Evolutionary conservation across 2,329 filamentous ascomycete genomes (phyloP).

Genomic region (Didymella exigua): DNA sequence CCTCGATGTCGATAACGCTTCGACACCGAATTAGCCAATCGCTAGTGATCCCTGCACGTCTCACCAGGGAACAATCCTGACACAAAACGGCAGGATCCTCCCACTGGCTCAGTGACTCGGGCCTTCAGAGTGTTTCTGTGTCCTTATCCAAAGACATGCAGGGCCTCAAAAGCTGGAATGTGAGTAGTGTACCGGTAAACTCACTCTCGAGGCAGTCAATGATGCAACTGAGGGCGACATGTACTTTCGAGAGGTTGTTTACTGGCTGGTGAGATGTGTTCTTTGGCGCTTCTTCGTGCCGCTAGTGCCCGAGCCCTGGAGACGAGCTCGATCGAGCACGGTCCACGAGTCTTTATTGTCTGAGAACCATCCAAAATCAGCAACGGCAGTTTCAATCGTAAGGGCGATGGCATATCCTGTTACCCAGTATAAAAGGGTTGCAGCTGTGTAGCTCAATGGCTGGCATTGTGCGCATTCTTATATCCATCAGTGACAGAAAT

Average conservation of each 20-base stretch:
- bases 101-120: slow-evolving; percentile 19
- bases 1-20: slow-evolving; percentile 15
- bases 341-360: slow-evolving; percentile 3
- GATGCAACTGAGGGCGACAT: not conserved
- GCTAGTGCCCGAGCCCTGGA: slow-evolving; percentile 2
- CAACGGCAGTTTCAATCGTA: slow-evolving; percentile 11
- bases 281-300: slow-evolving; percentile 11
- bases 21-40: slow-evolving; percentile 16
- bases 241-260: not conserved
- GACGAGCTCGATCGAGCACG: slow-evolving; percentile 1
- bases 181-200: slow-evolving; percentile 3
- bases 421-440: slow-evolving; percentile 15
- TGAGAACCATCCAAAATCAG: slow-evolving; percentile 9
- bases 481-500: slow-evolving; percentile 18
- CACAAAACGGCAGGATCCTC: slow-evolving; percentile 17
- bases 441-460: slow-evolving; percentile 19
- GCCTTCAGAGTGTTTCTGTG: slow-evolving; percentile 12
- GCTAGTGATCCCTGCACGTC: slow-evolving; percentile 18
- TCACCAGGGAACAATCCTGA: slow-evolving; percentile 21
- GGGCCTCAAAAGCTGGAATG: not conserved
- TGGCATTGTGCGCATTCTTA: slow-evolving; percentile 19
- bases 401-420: slow-evolving; percentile 6
- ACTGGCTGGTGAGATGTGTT: slow-evolving; percentile 10
- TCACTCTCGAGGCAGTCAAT: not conserved
- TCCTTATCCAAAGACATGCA: slow-evolving; percentile 1